Evolutionary conservation across 106 monocot species (phyloP).

Genomic region (Apostasia ramifera): DNA sequence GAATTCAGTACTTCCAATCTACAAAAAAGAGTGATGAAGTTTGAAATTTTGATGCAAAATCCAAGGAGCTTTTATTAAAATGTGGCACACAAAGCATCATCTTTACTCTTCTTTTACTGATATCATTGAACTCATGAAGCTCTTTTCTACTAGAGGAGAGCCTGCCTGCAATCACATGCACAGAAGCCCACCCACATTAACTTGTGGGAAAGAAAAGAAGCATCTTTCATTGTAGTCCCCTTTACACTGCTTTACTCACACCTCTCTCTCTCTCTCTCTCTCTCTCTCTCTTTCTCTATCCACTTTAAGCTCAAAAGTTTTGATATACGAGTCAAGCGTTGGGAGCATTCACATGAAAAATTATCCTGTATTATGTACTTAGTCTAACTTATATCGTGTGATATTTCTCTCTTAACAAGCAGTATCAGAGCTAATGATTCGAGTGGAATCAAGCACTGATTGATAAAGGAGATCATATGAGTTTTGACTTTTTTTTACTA

Average conservation of each 20-base stretch:
- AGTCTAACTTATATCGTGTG: no score
- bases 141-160: neutral
- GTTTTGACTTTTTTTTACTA: no score
- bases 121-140: neutral
- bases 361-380: no score
- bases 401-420: no score
- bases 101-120: neutral
- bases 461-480: no score
- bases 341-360: no score
- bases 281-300: neutral
- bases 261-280: neutral
- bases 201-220: neutral
- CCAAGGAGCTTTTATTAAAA: slow-evolving; percentile 1
- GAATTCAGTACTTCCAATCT: neutral
- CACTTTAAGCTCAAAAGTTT: no score
- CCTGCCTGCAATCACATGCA: neutral
- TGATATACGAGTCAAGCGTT: no score
- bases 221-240: neutral
- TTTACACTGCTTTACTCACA: neutral
- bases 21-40: neutral
- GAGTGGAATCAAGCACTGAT: no score
- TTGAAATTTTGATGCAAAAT: neutral
- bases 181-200: neutral
- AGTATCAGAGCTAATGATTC: no score
- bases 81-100: neutral